Percentiles rank a stretch among this genome's conserved stretches.
These are phyloP conservation scores for Grigorovia humatica DNA, from an alignment of 805 yeast species.

Conservation along the genomic window DNA sequence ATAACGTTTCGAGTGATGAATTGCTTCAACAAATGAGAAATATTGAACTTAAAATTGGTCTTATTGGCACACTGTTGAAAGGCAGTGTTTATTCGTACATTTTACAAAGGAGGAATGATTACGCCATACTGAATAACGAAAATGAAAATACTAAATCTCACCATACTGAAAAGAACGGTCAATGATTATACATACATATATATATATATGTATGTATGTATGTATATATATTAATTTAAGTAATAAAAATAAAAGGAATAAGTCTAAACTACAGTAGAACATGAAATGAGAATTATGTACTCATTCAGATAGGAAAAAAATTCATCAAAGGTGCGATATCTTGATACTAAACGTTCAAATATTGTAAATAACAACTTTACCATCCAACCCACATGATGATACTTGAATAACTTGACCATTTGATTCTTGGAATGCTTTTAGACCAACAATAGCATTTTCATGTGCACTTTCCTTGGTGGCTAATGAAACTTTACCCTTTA, in stretches of 20 bases:
- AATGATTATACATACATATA: background rate
- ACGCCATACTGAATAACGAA: background rate
- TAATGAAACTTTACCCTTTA: slow-evolving; percentile 67
- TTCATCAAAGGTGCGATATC: background rate
- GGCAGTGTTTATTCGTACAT: slow-evolving; percentile 62
- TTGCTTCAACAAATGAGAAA: slow-evolving; percentile 43
- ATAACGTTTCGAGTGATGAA: slow-evolving; percentile 22
- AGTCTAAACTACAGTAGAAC: too few species aligned
- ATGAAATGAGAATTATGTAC: too few species aligned
- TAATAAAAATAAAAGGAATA: too few species aligned
- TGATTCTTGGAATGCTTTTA: slow-evolving; percentile 42
- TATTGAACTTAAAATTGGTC: slow-evolving; percentile 51
- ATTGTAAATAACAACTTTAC: slow-evolving; percentile 73
- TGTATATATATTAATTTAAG: too few species aligned
- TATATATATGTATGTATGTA: too few species aligned
- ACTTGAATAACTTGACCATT: slow-evolving; percentile 47
- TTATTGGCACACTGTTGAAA: slow-evolving; percentile 56
- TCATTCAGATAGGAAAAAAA: too few species aligned
- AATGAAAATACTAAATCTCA: slow-evolving; percentile 9
- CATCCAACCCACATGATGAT: slow-evolving; percentile 81
- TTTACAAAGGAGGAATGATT: slow-evolving; percentile 36
- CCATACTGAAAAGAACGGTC: background rate
- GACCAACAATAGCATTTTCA: slow-evolving; percentile 75
- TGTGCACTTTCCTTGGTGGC: slow-evolving; percentile 59
- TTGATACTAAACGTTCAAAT: slow-evolving; percentile 24